Conservation (phyloP, 139 green algal species). For the Closterium sp. region DNA sequence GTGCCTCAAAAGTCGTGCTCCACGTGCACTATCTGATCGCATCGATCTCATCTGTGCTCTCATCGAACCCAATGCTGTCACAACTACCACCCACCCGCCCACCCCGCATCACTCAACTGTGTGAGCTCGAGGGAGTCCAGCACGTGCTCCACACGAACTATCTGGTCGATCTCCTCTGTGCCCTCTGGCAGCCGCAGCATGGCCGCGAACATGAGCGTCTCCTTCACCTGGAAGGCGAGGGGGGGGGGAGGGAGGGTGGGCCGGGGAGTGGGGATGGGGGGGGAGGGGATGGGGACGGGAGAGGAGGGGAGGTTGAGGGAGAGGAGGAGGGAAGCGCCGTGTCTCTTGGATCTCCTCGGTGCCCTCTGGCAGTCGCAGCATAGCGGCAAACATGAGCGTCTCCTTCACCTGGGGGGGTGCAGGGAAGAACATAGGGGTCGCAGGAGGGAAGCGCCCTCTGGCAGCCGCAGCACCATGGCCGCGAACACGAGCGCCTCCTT, state of each 20-base stretch:
- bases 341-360: too few species aligned
- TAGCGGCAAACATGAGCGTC: not conserved
- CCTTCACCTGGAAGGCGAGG: conserved; percentile 19
- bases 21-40: conserved; percentile 1
- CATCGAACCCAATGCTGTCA: too few species aligned
- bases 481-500: conserved; percentile 27
- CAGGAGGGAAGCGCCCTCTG: not conserved
- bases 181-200: conserved; percentile 28
- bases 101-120: not conserved
- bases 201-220: conserved; percentile 34
- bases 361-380: not conserved
- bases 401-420: too few species aligned
- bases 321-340: too few species aligned
- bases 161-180: conserved; percentile 37
- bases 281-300: not conserved
- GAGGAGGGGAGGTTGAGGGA: too few species aligned
- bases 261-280: not conserved
- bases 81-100: not conserved
- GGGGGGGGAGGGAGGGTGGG: too few species aligned
- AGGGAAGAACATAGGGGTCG: too few species aligned
- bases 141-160: conserved; percentile 41
- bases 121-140: conserved; percentile 36
- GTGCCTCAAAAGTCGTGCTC: too few species aligned
- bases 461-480: conserved; percentile 16
- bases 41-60: conserved; percentile 36